These are phyloP conservation scores for Populus deltoides DNA, from an alignment of 345 rosid genomes.

Conservation along the genomic window DNA sequence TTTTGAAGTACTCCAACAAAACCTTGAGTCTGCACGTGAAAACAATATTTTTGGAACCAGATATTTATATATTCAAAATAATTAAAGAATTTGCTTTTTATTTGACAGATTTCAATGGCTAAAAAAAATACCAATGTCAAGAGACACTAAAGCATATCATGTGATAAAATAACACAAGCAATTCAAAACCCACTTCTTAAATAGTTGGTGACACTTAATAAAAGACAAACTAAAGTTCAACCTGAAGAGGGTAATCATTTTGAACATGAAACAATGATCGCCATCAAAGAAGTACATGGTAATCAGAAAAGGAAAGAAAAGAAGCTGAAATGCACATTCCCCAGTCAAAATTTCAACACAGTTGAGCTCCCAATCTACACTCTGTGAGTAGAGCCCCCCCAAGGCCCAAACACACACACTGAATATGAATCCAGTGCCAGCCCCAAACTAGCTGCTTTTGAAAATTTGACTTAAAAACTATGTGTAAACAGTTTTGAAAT, in stretches of 20 bases:
- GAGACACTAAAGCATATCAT: background rate
- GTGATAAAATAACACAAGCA: background rate
- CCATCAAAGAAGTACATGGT: background rate
- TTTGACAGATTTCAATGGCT: no score
- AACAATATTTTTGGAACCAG: background rate
- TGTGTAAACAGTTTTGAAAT: no score
- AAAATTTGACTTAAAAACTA: no score
- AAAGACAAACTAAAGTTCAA: background rate
- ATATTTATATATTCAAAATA: background rate
- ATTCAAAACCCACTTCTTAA: background rate
- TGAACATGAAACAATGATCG: background rate
- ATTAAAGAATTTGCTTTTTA: background rate
- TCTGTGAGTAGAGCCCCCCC: no score
- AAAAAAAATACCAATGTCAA: background rate
- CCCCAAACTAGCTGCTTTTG: no score
- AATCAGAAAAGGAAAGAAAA: background rate
- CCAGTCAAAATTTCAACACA: background rate
- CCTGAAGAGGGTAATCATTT: background rate
- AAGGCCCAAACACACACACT: no score
- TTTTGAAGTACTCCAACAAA: conserved; percentile 83
- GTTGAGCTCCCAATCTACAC: no score
- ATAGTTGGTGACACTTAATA: background rate
- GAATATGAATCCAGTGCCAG: no score
- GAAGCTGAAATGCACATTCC: background rate
- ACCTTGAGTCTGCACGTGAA: conserved; percentile 59